Conservation (phyloP, 306 rosid species). For the Rosa persica region DNA sequence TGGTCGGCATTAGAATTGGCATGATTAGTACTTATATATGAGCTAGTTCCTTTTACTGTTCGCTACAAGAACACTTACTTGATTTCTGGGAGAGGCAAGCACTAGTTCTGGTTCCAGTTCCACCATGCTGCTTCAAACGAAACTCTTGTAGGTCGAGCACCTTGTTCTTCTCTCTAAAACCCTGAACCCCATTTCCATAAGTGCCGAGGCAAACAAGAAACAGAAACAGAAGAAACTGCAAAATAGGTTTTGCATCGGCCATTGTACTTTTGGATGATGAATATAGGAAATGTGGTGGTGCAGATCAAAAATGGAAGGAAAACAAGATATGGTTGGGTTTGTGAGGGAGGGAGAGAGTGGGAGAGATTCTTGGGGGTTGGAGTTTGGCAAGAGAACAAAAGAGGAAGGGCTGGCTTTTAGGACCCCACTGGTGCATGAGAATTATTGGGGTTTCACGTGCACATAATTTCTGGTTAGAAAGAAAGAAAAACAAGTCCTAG, state of each 20-base stretch:
- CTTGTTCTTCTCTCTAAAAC: conserved; percentile 41
- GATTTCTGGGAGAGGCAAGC: conserved; percentile 37
- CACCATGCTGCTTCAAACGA: conserved; percentile 33
- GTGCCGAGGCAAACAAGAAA: conserved; percentile 34
- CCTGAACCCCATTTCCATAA: conserved; percentile 36
- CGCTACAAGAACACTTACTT: conserved; percentile 36
- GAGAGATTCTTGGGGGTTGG: conserved; percentile 64
- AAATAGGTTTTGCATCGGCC: conserved; percentile 28
- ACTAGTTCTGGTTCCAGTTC: background rate
- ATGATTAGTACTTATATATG: background rate
- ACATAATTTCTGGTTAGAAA: conserved; percentile 13
- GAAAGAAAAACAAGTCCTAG: conserved; percentile 15
- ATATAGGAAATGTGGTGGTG: conserved; percentile 15
- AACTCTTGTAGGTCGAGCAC: conserved; percentile 38
- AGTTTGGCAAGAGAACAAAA: conserved; percentile 79
- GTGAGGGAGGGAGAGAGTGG: conserved; percentile 25
- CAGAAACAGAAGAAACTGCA: conserved; percentile 27
- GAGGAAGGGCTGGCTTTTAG: conserved; percentile 62
- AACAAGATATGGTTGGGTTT: background rate
- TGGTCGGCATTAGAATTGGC: conserved; percentile 1
- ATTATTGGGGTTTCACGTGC: conserved; percentile 83
- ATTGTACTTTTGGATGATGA: conserved; percentile 23
- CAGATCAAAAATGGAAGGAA: conserved; percentile 17
- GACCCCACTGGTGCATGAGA: conserved; percentile 86
- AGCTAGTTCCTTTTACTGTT: conserved; percentile 3